Base-by-base conservation (phyloP, 2,329 filamentous ascomycete genomes). In the Endoconidiophora polonica region DNA sequence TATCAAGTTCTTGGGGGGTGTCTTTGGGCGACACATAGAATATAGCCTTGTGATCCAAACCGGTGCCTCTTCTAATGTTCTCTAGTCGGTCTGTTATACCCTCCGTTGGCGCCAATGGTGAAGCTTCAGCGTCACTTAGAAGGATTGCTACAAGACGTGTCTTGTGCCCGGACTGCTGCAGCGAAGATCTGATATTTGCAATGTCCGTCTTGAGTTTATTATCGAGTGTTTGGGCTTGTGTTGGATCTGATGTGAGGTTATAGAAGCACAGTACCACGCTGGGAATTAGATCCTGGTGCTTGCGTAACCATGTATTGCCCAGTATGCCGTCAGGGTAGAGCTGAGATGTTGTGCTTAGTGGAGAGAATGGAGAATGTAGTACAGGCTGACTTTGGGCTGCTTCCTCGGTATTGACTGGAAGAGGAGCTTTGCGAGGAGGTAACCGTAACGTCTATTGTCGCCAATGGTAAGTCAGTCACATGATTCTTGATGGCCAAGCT, bases 351-450 rank as follows among this genome's bases (percentile, higher is more conserved):
- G 88, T 87, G 38, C 84, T 91, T 26, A 96, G 71, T 1, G 90
- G 91, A 2, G 91, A 96, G 56, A 94, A 79, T 1, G 88, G 86
- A 10, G 91, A 96, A 63, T 96, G 90, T 3, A 94, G 68, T n/a
- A 79, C 53, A 72, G 66, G 16, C 70, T 65, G 22, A 68, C 62
- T 37, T 66, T 63, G 44, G 12, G 48, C 40, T 48, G 71, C 65
- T 3, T 65, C 59, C 46, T 74, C 70, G 58, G 72, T 65, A 49
- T 72, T 66, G 44, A 71, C 68, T 16, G 71, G 73, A 44, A 75
- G 65, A 54, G 65, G 67, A 36, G 74, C 74, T 57, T 71, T 72
- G 55, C 77, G 72, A 38, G 73, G 69, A 10, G 79, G 77, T 52
- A 73, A 73, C 60, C 70, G 60, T 55, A 75, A 68, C 37, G 72